A percentile compares a stretch with the other conserved stretches of the same genome.
Conservation (phyloP, 1,284 basidiomycete species). For the Schizophyllum commune region DNA sequence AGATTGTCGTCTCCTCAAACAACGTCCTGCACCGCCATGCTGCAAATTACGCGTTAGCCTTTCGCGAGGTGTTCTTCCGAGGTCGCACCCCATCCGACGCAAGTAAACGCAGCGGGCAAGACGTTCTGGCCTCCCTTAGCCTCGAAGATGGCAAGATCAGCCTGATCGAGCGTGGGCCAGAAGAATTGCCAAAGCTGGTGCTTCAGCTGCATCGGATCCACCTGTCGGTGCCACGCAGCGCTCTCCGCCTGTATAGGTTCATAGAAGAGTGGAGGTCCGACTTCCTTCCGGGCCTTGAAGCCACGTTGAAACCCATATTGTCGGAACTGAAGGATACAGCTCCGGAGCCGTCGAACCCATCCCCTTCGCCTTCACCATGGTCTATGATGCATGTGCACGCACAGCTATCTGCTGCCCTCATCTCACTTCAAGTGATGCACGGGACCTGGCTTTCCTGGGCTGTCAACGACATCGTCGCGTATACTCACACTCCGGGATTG, state of each 20-base stretch:
- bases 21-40: slow-evolving; percentile 26
- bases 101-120: slow-evolving; percentile 33
- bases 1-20: slow-evolving; percentile 31
- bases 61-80: slow-evolving; percentile 44
- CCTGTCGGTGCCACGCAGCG: slow-evolving; percentile 69
- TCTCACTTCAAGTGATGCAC: slow-evolving; percentile 73
- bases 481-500: slow-evolving; percentile 33
- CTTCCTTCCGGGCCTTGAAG: slow-evolving; percentile 64
- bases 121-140: slow-evolving; percentile 51
- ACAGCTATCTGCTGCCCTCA: slow-evolving; percentile 37
- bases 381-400: slow-evolving; percentile 42
- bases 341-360: background rate
- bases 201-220: slow-evolving; percentile 37
- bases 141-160: slow-evolving; percentile 39
- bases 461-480: slow-evolving; percentile 39
- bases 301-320: slow-evolving; percentile 54
- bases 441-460: slow-evolving; percentile 80
- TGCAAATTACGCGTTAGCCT: slow-evolving; percentile 38
- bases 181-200: slow-evolving; percentile 33
- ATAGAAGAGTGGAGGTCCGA: slow-evolving; percentile 73
- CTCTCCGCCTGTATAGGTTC: slow-evolving; percentile 67
- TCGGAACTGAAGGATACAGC: slow-evolving; percentile 43
- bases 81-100: slow-evolving; percentile 43
- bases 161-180: slow-evolving; percentile 31
- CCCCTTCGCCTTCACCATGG: slow-evolving; percentile 10